Base-by-base conservation (phyloP, 257 asterid genomes). In the Ophiorrhiza pumila region DNA sequence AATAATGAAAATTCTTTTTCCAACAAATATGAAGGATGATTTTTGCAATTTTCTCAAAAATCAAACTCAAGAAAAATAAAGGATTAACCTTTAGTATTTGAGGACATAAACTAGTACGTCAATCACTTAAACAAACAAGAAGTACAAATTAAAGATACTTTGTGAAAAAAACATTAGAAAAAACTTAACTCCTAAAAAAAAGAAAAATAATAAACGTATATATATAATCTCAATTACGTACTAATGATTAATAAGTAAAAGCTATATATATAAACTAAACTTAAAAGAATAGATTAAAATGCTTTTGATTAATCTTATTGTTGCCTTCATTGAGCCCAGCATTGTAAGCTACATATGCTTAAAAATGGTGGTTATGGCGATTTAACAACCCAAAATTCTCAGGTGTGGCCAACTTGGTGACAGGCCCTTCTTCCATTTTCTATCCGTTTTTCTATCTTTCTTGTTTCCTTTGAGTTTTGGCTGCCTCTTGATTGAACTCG, bases 331-430 rank as follows among this genome's bases (percentile, higher is more conserved):
- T n/a, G n/a, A n/a, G n/a, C n/a, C n/a, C n/a, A n/a, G n/a, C n/a
- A n/a, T n/a, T n/a, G n/a, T n/a, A n/a, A n/a, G n/a, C n/a, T n/a
- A n/a, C n/a, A n/a, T n/a, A n/a, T n/a, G n/a, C n/a, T n/a, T n/a
- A n/a, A n/a, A n/a, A n/a, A n/a, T n/a, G n/a, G n/a, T n/a, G n/a
- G n/a, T n/a, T n/a, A n/a, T n/a, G n/a, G n/a, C n/a, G n/a, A n/a
- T n/a, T 52, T 59, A 76, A 61, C 75, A 76, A 12, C 80, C 80
- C 37, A 76, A 34, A 23, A 76, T 27, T 31, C 61, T 76, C 32
- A 76, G 71, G 39, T 18, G 80, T 6, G 71, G 60, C 80, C 80
- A 76, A 22, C 32, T 69, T 7, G 60, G 75, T 11, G 57, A 22
- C 15, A 20, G 20, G 65, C 59, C 56, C 34, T 69, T 76, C 75